A percentile compares a stretch with the other conserved stretches of the same genome.
Conservation (phyloP, 2,329 filamentous ascomycete species). For the Calonectria pteridis region DNA sequence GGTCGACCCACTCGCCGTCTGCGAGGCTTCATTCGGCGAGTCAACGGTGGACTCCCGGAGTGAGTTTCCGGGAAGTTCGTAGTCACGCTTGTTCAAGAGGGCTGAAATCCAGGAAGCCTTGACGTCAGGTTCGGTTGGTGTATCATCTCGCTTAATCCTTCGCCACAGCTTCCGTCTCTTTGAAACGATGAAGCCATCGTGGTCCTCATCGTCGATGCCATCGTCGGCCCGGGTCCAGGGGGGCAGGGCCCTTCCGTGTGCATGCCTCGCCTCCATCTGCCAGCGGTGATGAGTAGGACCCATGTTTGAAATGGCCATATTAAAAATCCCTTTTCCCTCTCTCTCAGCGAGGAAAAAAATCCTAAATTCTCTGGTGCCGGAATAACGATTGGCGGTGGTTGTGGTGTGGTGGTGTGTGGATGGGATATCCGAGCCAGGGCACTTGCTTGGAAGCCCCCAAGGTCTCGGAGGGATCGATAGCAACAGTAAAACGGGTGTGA, state of each 20-base stretch:
- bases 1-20: neutral
- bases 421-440: neutral
- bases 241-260: conserved; percentile 32
- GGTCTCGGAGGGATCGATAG: conserved; percentile 22
- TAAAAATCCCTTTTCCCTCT: neutral
- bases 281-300: conserved; percentile 33
- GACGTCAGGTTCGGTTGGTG: conserved; percentile 25
- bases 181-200: conserved; percentile 33
- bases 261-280: conserved; percentile 34
- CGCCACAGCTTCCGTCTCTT: conserved; percentile 28
- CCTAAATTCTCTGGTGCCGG: neutral
- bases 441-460: conserved; percentile 1
- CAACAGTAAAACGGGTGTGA: conserved; percentile 16
- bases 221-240: conserved; percentile 47
- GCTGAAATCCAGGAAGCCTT: conserved; percentile 14
- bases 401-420: neutral
- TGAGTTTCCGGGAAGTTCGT: conserved; percentile 17
- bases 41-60: conserved; percentile 17
- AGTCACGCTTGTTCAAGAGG: conserved; percentile 4
- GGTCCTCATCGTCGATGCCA: conserved; percentile 32
- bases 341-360: neutral
- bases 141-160: conserved; percentile 25
- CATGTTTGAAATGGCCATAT: conserved; percentile 35
- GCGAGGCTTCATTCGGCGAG: neutral
- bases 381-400: neutral